phyloP scores from a whole-genome alignment of 2,329 filamentous ascomycete species.

The Sclerotinia nivalis region DNA sequence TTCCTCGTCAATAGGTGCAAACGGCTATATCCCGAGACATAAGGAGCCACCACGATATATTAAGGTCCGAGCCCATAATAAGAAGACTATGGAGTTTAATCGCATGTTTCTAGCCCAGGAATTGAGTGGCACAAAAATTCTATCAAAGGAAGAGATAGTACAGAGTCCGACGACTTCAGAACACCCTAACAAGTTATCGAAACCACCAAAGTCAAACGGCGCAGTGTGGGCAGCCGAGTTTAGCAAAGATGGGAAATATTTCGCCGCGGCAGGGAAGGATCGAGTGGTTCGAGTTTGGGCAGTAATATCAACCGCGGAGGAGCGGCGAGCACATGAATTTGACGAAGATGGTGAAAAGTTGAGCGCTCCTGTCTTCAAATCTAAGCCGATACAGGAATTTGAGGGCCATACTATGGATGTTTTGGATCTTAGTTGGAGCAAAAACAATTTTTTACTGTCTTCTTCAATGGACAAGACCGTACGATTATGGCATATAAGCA shows the following conservation, averaged over 20 bases:
- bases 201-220: slow-evolving; percentile 45
- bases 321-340: slow-evolving; percentile 71
- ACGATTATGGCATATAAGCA: slow-evolving; percentile 85
- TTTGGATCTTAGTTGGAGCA: slow-evolving; percentile 94
- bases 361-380: slow-evolving; percentile 86
- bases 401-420: slow-evolving; percentile 82
- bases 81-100: slow-evolving; percentile 79
- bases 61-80: slow-evolving; percentile 77
- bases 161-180: slow-evolving; percentile 33
- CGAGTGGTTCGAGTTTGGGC: slow-evolving; percentile 83
- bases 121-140: slow-evolving; percentile 60
- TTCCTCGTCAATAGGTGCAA: slow-evolving; percentile 67
- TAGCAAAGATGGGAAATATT: slow-evolving; percentile 84
- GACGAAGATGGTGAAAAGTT: slow-evolving; percentile 69
- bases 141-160: slow-evolving; percentile 39
- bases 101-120: slow-evolving; percentile 91
- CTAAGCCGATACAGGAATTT: slow-evolving; percentile 77
- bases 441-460: slow-evolving; percentile 95
- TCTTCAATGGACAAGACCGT: slow-evolving; percentile 99
- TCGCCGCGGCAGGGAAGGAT: slow-evolving; percentile 92
- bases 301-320: slow-evolving; percentile 79
- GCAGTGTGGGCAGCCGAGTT: slow-evolving; percentile 94
- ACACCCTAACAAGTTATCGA: slow-evolving; percentile 32
- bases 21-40: slow-evolving; percentile 79
- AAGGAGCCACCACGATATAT: slow-evolving; percentile 92